Evolutionary conservation across 257 asterid species (phyloP).

Genomic region (Salvia hispanica): DNA sequence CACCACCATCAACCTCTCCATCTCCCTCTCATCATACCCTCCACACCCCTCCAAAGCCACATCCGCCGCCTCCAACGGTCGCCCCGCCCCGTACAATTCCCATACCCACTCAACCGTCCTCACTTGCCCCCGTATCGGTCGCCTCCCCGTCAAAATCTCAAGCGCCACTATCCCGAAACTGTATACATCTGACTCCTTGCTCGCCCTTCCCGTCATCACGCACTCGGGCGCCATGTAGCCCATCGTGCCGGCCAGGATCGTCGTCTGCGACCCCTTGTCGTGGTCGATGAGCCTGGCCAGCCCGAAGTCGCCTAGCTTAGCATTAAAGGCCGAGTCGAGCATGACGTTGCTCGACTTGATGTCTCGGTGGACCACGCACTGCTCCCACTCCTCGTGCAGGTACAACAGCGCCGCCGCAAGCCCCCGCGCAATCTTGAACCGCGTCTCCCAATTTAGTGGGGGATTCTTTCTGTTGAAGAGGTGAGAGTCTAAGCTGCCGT

Average conservation of each 20-base stretch:
- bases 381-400: constrained; percentile 30
- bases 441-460: background rate
- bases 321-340: constrained; percentile 20
- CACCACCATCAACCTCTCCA: constrained; percentile 21
- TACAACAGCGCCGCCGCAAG: constrained; percentile 49
- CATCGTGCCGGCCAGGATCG: constrained; percentile 18
- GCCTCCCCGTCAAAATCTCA: constrained; percentile 4
- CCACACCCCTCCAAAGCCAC: background rate
- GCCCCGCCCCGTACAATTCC: constrained; percentile 9
- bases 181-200: constrained; percentile 20
- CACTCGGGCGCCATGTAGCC: constrained; percentile 23
- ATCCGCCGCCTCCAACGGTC: constrained; percentile 13
- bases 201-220: background rate
- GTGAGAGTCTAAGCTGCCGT: constrained; percentile 45
- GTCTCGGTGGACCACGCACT: constrained; percentile 21
- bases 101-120: constrained; percentile 27
- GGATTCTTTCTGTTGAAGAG: background rate
- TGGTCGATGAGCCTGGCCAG: constrained; percentile 22
- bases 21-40: background rate
- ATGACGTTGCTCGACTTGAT: constrained; percentile 23
- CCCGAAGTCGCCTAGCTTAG: constrained; percentile 14
- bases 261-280: background rate
- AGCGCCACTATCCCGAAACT: constrained; percentile 16
- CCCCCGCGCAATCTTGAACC: constrained; percentile 44
- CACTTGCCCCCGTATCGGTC: background rate